Conservation (phyloP, 192 early-diverging fungal species). For the Dissophora ornata region DNA sequence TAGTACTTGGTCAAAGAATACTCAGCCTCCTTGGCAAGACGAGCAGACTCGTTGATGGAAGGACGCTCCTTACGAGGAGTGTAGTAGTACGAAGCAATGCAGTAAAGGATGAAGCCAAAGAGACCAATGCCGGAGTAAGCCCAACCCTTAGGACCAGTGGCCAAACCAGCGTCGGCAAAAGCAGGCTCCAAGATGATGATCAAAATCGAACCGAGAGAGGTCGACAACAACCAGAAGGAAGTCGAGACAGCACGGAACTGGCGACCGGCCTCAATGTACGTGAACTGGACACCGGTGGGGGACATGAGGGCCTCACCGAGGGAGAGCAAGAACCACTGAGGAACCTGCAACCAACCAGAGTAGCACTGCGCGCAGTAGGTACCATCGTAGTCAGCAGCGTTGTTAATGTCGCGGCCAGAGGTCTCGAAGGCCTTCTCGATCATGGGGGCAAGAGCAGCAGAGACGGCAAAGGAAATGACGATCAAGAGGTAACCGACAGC, state of each 20-base stretch:
- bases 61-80: constrained; percentile 42
- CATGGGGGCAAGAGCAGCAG: constrained; percentile 31
- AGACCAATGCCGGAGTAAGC: constrained; percentile 47
- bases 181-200: constrained; percentile 47
- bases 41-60: constrained; percentile 52
- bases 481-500: constrained; percentile 63
- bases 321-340: constrained; percentile 68
- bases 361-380: constrained; percentile 39
- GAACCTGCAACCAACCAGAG: constrained; percentile 55
- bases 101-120: constrained; percentile 46
- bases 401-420: constrained; percentile 1
- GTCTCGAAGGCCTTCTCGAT: constrained; percentile 26
- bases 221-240: constrained; percentile 67
- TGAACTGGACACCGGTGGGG: constrained; percentile 72
- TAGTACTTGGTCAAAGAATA: constrained; percentile 29
- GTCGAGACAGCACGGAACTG: constrained; percentile 65
- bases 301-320: constrained; percentile 68
- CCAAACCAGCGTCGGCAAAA: constrained; percentile 11
- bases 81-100: constrained; percentile 35
- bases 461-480: constrained; percentile 58
- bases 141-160: constrained; percentile 25
- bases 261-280: constrained; percentile 72
- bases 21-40: constrained; percentile 43
- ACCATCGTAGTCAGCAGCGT: constrained; percentile 24
- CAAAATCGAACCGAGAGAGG: constrained; percentile 56